Base-by-base conservation (phyloP, 768 basidiomycete species). In the Lactarius evosmus region DNA sequence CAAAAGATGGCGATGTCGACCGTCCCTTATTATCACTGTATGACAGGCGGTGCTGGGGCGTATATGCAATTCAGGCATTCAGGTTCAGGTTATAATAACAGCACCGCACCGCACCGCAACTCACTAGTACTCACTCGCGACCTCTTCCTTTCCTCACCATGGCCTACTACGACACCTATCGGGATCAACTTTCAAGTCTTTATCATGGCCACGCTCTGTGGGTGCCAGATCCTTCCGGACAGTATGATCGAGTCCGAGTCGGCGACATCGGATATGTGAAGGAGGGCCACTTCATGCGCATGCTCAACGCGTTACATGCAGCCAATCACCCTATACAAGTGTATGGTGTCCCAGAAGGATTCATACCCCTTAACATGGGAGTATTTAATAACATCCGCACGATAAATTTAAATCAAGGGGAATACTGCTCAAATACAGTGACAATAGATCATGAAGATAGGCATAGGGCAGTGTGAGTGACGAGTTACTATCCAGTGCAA, bases 211-310 rank as follows among this genome's bases (percentile, higher is more conserved):
- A 32, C 27, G 65, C 67, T 0, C 29, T 68, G 8, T 68, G 68
- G 65, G 46, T 69, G 22, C 69, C 69, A 33, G 61, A 63, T 5
- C 69, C 69, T 16, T 25, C 34, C 7, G 4, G 38, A 11, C 14
- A 58, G 27, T 69, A 70, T 27, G 32, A 69, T 16, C 38, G 25
- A 1, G 65, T 69, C 53, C 54, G 38, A 16, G 62, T 69, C 25
- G 68, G 68, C 12, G 65, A 70, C 51, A 68, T 70, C 41, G 69
- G 69, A 7, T 70, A 63, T 25, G 40, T 69, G 4, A 16, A 54
- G 5, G 25, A 66, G 4, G 69, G 68, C 1, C 27, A 40, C 8
- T 70, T 70, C 38, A 11, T 56, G 52, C 61, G 61, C 40, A 56
- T 69, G 33, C 65, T 69, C 60, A 70, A 68, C 16, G 54, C 34